Evolutionary conservation across 2,329 filamentous ascomycete species (phyloP).

Genomic region (Neophaeococcomyces aloes): DNA sequence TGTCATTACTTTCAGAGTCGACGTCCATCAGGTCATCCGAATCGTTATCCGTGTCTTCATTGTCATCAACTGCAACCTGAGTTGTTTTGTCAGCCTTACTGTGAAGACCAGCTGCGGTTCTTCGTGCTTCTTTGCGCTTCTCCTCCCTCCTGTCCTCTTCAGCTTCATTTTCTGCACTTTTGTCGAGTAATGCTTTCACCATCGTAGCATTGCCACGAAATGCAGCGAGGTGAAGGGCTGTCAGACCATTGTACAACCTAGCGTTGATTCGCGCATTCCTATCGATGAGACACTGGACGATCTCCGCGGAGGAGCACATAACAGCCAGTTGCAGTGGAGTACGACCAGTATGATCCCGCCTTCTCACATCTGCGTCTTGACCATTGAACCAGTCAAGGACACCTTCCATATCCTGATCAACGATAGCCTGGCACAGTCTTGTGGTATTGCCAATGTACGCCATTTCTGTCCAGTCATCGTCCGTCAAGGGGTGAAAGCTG

Average conservation of each 20-base stretch:
- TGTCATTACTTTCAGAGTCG: conserved; percentile 36
- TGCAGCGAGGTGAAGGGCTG: conserved; percentile 72
- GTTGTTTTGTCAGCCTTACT: conserved; percentile 1
- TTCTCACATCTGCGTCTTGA: conserved; percentile 59
- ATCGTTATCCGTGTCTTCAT: conserved; percentile 26
- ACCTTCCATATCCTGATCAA: conserved; percentile 59
- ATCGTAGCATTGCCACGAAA: conserved; percentile 58
- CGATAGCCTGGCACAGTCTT: conserved; percentile 68
- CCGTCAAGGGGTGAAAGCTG: conserved; percentile 68
- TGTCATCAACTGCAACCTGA: conserved; percentile 14
- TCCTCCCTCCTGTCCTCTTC: conserved; percentile 38
- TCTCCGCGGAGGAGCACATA: conserved; percentile 55
- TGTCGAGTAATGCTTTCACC: conserved; percentile 59
- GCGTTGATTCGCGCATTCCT: conserved; percentile 62
- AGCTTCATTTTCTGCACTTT: conserved; percentile 64
- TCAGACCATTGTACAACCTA: conserved; percentile 67
- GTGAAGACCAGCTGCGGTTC: conserved; percentile 11
- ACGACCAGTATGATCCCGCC: conserved; percentile 66
- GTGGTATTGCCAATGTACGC: conserved; percentile 74
- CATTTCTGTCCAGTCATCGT: conserved; percentile 84
- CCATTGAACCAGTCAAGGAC: conserved; percentile 54
- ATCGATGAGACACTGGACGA: conserved; percentile 62
- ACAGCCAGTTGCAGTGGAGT: conserved; percentile 69
- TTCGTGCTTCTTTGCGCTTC: conserved; percentile 14
- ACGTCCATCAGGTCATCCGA: conserved; percentile 32